phyloP scores from a whole-genome alignment of 2,329 filamentous ascomycete genomes.

The Botrytis galanthina region DNA sequence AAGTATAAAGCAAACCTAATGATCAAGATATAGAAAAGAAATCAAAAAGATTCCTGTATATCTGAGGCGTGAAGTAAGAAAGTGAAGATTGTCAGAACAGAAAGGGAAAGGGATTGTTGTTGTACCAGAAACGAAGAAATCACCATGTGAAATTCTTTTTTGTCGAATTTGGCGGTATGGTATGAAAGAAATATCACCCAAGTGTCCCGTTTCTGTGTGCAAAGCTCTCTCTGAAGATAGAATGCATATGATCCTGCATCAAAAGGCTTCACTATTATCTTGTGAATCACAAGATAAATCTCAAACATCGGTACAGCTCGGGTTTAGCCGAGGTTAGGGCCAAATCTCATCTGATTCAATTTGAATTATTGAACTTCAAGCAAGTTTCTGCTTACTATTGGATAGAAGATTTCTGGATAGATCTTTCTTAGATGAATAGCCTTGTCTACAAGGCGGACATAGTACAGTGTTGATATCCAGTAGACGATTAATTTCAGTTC shows the following conservation, averaged over 20 bases:
- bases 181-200: neutral
- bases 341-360: neutral
- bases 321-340: neutral
- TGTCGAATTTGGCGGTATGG: neutral
- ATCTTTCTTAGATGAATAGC: neutral
- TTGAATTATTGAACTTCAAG: neutral
- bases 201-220: neutral
- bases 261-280: neutral
- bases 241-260: no score
- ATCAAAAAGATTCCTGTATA: accelerated
- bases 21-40: neutral
- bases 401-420: neutral
- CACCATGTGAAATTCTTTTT: no score
- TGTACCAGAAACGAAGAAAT: neutral
- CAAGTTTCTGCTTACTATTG: neutral
- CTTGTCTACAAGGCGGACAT: neutral
- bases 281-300: neutral
- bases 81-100: neutral
- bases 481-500: neutral
- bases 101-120: neutral
- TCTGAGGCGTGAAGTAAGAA: neutral
- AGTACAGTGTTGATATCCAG: accelerated
- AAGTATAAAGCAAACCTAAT: neutral
- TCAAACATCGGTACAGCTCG: neutral
- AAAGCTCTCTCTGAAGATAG: neutral